Evolutionary conservation across 352 stramenopile species (phyloP).

Genomic region (Elongisporangium anandrum): DNA sequence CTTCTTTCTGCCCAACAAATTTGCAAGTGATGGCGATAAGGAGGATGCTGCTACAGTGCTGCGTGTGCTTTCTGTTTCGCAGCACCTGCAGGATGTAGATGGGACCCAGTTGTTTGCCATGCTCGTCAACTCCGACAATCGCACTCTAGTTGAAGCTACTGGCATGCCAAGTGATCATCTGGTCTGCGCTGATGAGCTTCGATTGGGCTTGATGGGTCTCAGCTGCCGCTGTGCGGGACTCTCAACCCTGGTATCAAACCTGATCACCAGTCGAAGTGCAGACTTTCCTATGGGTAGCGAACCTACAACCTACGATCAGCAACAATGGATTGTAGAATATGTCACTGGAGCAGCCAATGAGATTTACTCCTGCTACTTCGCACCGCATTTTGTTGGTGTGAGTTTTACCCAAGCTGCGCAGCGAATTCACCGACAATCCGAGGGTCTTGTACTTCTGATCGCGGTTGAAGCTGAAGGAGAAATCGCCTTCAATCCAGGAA

Average conservation of each 20-base stretch:
- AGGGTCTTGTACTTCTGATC: constrained; percentile 71
- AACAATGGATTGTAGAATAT: constrained; percentile 74
- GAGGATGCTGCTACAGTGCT: constrained; percentile 82
- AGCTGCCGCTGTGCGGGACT: constrained; percentile 78
- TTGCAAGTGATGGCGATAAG: constrained; percentile 69
- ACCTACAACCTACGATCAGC: constrained; percentile 4
- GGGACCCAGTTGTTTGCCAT: constrained; percentile 78
- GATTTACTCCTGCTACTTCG: constrained; percentile 71
- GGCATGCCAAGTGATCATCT: constrained; percentile 67
- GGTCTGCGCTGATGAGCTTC: constrained; percentile 78
- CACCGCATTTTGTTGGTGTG: constrained; percentile 50
- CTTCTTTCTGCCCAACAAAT: constrained; percentile 86
- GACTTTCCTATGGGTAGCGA: constrained; percentile 16
- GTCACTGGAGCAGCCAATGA: constrained; percentile 72
- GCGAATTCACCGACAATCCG: constrained; percentile 64
- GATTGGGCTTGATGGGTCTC: constrained; percentile 78
- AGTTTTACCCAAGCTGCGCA: constrained; percentile 74
- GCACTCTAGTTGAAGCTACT: constrained; percentile 66
- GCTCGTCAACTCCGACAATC: constrained; percentile 83
- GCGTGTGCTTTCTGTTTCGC: constrained; percentile 69
- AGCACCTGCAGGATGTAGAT: constrained; percentile 36
- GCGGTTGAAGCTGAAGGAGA: constrained; percentile 63
- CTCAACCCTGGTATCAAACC: constrained; percentile 80
- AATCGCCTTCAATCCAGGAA: constrained; percentile 73
- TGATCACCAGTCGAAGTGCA: constrained; percentile 71